Evolutionary conservation across 352 stramenopile genomes (phyloP).

Genomic region (Globisporangium alternatum): DNA sequence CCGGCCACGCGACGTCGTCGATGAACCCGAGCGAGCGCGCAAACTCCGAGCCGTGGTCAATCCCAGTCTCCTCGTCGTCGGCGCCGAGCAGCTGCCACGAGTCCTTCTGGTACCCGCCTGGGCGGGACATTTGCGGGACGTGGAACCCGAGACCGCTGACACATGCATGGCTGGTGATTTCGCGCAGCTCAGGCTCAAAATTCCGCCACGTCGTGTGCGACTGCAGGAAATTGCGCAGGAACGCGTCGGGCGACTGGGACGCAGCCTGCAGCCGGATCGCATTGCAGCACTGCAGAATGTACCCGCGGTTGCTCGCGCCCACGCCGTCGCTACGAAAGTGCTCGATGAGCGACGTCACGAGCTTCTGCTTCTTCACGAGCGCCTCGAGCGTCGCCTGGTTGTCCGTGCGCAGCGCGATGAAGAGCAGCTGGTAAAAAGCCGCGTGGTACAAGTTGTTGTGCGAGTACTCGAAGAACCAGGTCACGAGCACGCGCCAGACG

Average conservation of each 20-base stretch:
- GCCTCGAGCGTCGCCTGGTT: conserved; percentile 78
- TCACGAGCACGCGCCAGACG: conserved; percentile 83
- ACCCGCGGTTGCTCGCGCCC: conserved; percentile 79
- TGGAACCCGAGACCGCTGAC: conserved; percentile 70
- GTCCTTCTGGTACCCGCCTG: conserved; percentile 52
- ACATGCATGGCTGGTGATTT: conserved; percentile 49
- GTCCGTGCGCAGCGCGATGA: conserved; percentile 84
- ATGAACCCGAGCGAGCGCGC: conserved; percentile 77
- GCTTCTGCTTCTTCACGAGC: conserved; percentile 86
- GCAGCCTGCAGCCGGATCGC: conserved; percentile 86
- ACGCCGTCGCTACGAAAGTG: conserved; percentile 65
- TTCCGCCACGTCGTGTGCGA: conserved; percentile 83
- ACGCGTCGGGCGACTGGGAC: conserved; percentile 84
- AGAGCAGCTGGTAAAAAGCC: conserved; percentile 88
- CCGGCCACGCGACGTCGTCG: conserved; percentile 82
- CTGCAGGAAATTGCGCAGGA: conserved; percentile 87
- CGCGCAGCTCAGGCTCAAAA: conserved; percentile 69
- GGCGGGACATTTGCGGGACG: conserved; percentile 61
- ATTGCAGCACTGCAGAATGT: conserved; percentile 89
- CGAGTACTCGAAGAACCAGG: conserved; percentile 91
- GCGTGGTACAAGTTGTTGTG: conserved; percentile 91
- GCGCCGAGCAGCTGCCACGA: conserved; percentile 53
- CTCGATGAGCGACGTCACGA: conserved; percentile 83
- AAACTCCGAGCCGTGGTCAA: conserved; percentile 83
- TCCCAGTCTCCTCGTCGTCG: conserved; percentile 51